Evolutionary conservation across 495 filamentous ascomycete species (phyloP).

Genomic region (Neurospora discreta): DNA sequence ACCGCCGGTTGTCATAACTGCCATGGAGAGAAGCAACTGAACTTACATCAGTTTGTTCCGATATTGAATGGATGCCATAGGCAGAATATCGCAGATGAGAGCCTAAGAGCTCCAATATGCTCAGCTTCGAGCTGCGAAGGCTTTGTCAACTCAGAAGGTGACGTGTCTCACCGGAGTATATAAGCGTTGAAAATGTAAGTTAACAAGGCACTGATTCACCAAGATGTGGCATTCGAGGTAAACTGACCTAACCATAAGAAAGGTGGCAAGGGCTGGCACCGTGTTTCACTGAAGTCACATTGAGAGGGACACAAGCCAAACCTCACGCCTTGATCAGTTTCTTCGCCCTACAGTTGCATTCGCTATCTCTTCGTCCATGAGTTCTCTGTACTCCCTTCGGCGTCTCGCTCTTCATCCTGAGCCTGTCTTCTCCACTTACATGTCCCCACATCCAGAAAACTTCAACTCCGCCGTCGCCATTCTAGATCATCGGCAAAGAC

Average conservation of each 20-base stretch:
- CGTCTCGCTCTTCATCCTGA: not conserved
- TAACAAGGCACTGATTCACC: not conserved
- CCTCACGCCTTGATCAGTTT: not conserved
- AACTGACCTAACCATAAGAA: not conserved
- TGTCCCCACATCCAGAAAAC: not conserved
- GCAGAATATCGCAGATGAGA: not conserved
- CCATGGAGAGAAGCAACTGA: not conserved
- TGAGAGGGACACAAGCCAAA: not conserved
- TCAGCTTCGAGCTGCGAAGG: not conserved
- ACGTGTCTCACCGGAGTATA: not conserved
- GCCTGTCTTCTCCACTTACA: not conserved
- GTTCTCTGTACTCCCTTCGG: not conserved
- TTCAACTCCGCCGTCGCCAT: not conserved
- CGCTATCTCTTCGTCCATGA: not conserved
- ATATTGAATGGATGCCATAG: not conserved
- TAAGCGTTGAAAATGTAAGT: not conserved
- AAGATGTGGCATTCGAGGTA: not conserved
- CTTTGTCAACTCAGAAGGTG: not conserved
- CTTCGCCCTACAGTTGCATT: not conserved
- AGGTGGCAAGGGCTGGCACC: not conserved
- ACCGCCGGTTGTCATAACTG: not conserved
- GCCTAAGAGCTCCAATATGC: not conserved
- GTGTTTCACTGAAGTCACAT: not conserved
- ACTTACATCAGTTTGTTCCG: not conserved
- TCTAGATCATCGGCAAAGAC: not conserved